Percentiles rank a stretch among this genome's conserved stretches.
phyloP scores from a whole-genome alignment of 1,284 basidiomycete genomes.

The Heliocybe sulcata region DNA sequence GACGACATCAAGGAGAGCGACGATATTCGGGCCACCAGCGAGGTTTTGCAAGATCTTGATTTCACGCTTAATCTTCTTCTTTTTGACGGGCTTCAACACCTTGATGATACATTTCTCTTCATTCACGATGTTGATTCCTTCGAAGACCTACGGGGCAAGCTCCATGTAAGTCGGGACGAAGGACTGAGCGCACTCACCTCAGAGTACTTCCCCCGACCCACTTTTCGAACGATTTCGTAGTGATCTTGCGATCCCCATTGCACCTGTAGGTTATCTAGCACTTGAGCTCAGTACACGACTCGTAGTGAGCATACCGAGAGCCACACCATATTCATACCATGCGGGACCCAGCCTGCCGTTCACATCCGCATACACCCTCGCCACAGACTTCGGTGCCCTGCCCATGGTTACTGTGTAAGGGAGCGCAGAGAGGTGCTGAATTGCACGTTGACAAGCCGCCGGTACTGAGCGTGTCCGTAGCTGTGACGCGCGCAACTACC shows the following conservation, averaged over 20 bases:
- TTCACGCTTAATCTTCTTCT: constrained; percentile 99
- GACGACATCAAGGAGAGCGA: constrained; percentile 91
- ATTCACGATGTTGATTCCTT: constrained; percentile 90
- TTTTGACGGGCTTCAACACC: constrained; percentile 98
- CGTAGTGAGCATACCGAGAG: constrained; percentile 12
- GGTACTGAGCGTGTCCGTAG: not conserved
- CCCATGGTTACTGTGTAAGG: constrained; percentile 38
- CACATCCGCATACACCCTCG: constrained; percentile 71
- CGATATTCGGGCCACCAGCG: constrained; percentile 89
- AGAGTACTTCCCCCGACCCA: constrained; percentile 94
- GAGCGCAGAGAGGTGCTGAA: not conserved
- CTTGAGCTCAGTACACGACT: not conserved
- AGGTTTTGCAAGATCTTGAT: constrained; percentile 98
- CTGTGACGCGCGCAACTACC: not conserved
- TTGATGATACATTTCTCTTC: constrained; percentile 98
- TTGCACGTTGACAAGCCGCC: not conserved
- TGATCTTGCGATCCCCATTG: constrained; percentile 96
- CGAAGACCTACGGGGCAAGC: constrained; percentile 72
- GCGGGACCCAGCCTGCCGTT: constrained; percentile 65
- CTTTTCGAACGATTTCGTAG: constrained; percentile 97
- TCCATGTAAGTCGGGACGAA: constrained; percentile 9
- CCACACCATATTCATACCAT: constrained; percentile 74
- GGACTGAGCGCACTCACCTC: constrained; percentile 54
- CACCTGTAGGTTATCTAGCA: constrained; percentile 81
- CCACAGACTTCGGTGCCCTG: constrained; percentile 61